Evolutionary conservation across 1,284 basidiomycete species (phyloP).

Genomic region (Heterobasidion irregulare): DNA sequence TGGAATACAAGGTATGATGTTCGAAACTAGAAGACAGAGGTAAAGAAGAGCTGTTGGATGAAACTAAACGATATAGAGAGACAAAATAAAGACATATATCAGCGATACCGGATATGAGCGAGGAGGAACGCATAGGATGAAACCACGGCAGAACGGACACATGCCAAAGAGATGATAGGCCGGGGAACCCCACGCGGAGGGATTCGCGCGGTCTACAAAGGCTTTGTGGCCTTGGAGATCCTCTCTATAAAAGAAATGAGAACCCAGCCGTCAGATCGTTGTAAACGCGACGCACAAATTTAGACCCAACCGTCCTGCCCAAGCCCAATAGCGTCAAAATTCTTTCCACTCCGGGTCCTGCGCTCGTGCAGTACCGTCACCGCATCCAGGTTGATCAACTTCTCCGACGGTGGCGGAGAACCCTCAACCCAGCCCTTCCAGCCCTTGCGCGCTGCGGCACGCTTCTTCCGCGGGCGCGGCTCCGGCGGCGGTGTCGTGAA

Average conservation of each 20-base stretch:
- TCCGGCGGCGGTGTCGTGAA: conserved; percentile 19
- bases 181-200: background rate
- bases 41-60: background rate
- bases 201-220: background rate
- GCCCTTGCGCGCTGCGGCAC: conserved; percentile 63
- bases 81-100: background rate
- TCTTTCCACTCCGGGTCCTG: conserved; percentile 70
- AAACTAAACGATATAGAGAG: background rate
- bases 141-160: background rate
- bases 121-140: background rate
- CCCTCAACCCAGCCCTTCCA: conserved; percentile 86
- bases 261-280: background rate
- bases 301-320: conserved; percentile 46
- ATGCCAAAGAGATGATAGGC: background rate
- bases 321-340: conserved; percentile 64
- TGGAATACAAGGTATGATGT: background rate
- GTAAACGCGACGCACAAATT: background rate
- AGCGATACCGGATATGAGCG: background rate
- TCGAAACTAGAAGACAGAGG: background rate
- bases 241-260: background rate
- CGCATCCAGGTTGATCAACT: conserved; percentile 69
- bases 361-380: conserved; percentile 54
- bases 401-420: conserved; percentile 70
- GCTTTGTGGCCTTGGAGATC: background rate
- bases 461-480: conserved; percentile 46